Evolutionary conservation across 1,139 yeast genomes (phyloP).

Genomic region (Saccharomyces hybrid): DNA sequence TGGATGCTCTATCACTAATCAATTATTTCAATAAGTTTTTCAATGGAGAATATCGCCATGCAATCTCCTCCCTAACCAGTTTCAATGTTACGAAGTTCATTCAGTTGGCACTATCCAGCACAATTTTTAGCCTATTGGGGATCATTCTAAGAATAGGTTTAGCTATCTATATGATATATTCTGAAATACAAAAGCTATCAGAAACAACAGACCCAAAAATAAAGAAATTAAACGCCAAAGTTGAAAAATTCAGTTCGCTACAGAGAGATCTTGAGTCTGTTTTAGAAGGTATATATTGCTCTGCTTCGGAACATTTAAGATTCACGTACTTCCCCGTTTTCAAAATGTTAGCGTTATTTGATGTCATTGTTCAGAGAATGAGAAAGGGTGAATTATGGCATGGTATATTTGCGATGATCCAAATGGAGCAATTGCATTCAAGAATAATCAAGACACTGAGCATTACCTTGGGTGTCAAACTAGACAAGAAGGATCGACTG

Average conservation of each 20-base stretch:
- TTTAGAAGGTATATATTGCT: constrained; percentile 19
- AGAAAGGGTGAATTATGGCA: constrained; percentile 24
- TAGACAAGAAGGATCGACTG: constrained; percentile 11
- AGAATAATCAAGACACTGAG: constrained; percentile 14
- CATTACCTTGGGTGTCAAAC: constrained; percentile 15
- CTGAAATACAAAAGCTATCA: constrained; percentile 7
- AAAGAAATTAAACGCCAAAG: constrained; percentile 15
- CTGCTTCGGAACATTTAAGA: constrained; percentile 24
- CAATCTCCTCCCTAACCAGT: constrained; percentile 10
- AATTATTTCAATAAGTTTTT: constrained; percentile 11
- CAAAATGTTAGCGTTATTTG: constrained; percentile 28
- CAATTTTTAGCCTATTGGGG: constrained; percentile 22
- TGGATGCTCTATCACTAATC: constrained; percentile 11
- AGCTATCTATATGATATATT: constrained; percentile 17
- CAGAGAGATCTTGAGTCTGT: constrained; percentile 14
- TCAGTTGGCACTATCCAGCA: constrained; percentile 25
- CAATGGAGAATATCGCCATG: constrained; percentile 10
- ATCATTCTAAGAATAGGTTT: constrained; percentile 23
- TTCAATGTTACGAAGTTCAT: constrained; percentile 22
- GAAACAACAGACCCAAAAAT: neutral
- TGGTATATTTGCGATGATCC: constrained; percentile 16
- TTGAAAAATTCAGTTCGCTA: constrained; percentile 16
- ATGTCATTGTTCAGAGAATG: constrained; percentile 23
- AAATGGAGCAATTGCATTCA: constrained; percentile 11
- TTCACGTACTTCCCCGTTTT: constrained; percentile 30